phyloP scores from a whole-genome alignment of 768 basidiomycete genomes.

The Melanogaster broomeanus region DNA sequence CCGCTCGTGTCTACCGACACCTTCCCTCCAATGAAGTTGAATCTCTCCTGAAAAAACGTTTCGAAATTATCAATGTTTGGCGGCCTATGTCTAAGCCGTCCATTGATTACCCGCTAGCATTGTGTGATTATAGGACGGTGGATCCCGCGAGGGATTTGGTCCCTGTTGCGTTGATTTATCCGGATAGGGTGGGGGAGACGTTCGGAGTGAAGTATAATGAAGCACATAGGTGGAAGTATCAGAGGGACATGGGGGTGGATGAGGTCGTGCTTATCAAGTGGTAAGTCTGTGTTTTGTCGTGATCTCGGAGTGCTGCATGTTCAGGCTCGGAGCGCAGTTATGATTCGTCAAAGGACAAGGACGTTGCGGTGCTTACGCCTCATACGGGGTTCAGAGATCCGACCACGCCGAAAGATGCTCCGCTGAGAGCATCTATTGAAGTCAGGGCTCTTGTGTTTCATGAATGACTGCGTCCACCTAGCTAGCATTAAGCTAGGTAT shows the following conservation, averaged over 20 bases:
- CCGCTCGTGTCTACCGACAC: slow-evolving; percentile 50
- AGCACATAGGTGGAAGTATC: slow-evolving; percentile 54
- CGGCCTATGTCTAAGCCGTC: slow-evolving; percentile 52
- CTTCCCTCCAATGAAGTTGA: slow-evolving; percentile 47
- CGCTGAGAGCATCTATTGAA: slow-evolving; percentile 60
- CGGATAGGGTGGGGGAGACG: slow-evolving; percentile 55
- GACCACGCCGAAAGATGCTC: slow-evolving; percentile 49
- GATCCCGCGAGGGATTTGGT: slow-evolving; percentile 42
- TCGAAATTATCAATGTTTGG: slow-evolving; percentile 65
- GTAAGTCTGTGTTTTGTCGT: slow-evolving; percentile 26
- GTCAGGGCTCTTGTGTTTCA: slow-evolving; percentile 66
- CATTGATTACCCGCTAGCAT: slow-evolving; percentile 49
- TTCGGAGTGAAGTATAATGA: slow-evolving; percentile 46
- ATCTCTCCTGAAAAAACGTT: slow-evolving; percentile 45
- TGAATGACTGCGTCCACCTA: not conserved
- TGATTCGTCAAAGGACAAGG: slow-evolving; percentile 45
- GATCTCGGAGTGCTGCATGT: not conserved
- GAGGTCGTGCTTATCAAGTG: slow-evolving; percentile 58
- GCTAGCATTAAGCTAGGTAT: too few species aligned
- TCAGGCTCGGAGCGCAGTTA: slow-evolving; percentile 26
- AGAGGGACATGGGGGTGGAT: slow-evolving; percentile 46
- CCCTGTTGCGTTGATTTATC: slow-evolving; percentile 47
- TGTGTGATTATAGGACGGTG: slow-evolving; percentile 54
- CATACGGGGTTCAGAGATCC: slow-evolving; percentile 66
- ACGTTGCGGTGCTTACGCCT: slow-evolving; percentile 56